These are phyloP conservation scores for Takashimella tepidaria DNA, from an alignment of 1,284 basidiomycete genomes.

Conservation along the genomic window DNA sequence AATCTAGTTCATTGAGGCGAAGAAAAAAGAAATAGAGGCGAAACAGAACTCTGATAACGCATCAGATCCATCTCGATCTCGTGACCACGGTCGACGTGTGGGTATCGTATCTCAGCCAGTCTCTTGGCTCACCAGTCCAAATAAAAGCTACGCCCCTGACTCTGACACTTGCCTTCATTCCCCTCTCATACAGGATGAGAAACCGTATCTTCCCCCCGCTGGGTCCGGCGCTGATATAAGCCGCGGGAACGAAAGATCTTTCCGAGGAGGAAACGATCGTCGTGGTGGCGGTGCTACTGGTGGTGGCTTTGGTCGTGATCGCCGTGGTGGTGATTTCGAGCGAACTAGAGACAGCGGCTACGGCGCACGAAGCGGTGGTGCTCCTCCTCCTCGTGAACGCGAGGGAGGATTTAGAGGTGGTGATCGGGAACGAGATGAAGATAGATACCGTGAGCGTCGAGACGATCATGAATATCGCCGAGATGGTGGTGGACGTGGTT, in stretches of 20 bases:
- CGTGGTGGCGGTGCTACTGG: background rate
- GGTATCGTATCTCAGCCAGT: slow-evolving; percentile 1
- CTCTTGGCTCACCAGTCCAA: too few species aligned
- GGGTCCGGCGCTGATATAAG: slow-evolving; percentile 5
- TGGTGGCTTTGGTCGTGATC: slow-evolving; percentile 2
- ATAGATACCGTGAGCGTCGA: background rate
- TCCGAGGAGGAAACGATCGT: background rate
- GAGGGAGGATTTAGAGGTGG: background rate
- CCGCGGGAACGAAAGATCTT: background rate
- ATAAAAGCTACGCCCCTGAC: too few species aligned
- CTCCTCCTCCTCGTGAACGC: background rate
- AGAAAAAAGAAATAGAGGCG: slow-evolving; percentile 86
- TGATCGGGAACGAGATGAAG: background rate
- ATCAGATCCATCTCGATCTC: slow-evolving; percentile 5
- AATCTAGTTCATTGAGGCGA: slow-evolving; percentile 74
- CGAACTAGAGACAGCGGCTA: slow-evolving; percentile 12
- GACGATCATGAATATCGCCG: slow-evolving; percentile 1
- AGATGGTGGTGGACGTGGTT: slow-evolving; percentile 1
- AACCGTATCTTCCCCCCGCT: background rate
- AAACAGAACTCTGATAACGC: slow-evolving; percentile 56
- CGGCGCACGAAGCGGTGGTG: slow-evolving; percentile 1
- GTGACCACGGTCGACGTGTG: slow-evolving; percentile 4
- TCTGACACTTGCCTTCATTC: too few species aligned
- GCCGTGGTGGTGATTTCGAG: background rate
- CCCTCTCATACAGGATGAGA: background rate